Evolutionary conservation across 2,329 filamentous ascomycete species (phyloP), one percentile per base, ranked within the genome.

Genomic region (Talaromyces sp.): DNA sequence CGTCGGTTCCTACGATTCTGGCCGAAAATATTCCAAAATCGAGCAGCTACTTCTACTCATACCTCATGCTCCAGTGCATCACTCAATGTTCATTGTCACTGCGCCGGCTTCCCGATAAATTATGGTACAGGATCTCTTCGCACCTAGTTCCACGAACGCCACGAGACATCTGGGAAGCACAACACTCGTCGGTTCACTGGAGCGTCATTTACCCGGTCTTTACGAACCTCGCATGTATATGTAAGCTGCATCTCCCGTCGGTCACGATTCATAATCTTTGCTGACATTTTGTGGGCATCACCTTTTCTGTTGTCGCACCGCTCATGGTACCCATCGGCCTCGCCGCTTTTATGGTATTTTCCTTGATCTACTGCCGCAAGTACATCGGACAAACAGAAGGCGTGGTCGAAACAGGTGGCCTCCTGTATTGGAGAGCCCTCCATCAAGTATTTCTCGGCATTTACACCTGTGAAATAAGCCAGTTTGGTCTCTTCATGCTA

Each of bases 41-140:
- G 33, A 63, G 68, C n/a, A 68, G 71, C 66, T 72, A 72, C 66
- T 72, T 70, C 62, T 71, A 70, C 62, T 72, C 70, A 22, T 72
- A 70, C 63, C 62, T 72, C 57, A 50, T 72, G 49, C 54, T 72
- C 41, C 70, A 72, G 62, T 64, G 67, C 7, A 25, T 67, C n/a
- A 64, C 47, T 17, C 62, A 68, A 35, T 67, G 59, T 54, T 37
- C 61, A 35, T 58, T 65, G 35, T 37, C 60, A 50, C 62, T 68
- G 39, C 62, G 63, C 41, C 67, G 66, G 43, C 45, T 68, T 25
- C 64, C 61, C 11, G n/a, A 54, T 8, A 60, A 47, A 27, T 6
- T 37, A 11, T 37, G 35, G 35, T 37, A 37, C 35, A 7, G 35
- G 35, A 7, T 37, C 7, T 37, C 35, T 6, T 37, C 35, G 6